Conservation (phyloP, 2,329 filamentous ascomycete species). For the Albophoma yamanashiensis region DNA sequence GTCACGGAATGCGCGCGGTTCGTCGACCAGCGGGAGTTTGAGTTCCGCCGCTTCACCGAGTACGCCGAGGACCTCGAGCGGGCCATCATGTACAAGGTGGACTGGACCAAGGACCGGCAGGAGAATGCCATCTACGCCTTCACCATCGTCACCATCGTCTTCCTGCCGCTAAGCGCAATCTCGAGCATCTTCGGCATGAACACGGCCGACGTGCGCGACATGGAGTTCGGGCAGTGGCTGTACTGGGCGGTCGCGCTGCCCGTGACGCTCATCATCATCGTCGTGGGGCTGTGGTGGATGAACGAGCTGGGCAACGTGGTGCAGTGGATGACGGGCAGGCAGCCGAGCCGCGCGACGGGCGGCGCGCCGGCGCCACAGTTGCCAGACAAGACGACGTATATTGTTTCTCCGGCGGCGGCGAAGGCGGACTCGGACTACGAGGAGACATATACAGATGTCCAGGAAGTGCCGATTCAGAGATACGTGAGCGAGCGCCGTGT, state of each 20-base stretch:
- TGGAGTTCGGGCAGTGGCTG: slow-evolving; percentile 34
- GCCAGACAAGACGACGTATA: neutral
- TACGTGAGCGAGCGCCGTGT: neutral
- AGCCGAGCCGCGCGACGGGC: neutral
- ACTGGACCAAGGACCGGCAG: slow-evolving; percentile 31
- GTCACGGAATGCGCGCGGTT: slow-evolving; percentile 25
- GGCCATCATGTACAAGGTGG: slow-evolving; percentile 22
- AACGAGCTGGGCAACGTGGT: slow-evolving; percentile 26
- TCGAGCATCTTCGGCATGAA: slow-evolving; percentile 44
- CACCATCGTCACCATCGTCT: slow-evolving; percentile 38
- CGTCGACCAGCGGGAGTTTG: slow-evolving; percentile 25
- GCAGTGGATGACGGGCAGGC: slow-evolving; percentile 15
- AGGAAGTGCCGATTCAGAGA: neutral
- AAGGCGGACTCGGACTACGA: neutral
- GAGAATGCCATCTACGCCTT: slow-evolving; percentile 38
- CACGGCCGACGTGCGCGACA: slow-evolving; percentile 36
- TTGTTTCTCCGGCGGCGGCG: neutral
- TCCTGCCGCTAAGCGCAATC: slow-evolving; percentile 34
- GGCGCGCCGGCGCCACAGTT: neutral
- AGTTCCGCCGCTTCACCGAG: slow-evolving; percentile 18
- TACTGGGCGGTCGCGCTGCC: slow-evolving; percentile 40
- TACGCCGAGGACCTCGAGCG: slow-evolving; percentile 19
- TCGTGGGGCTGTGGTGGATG: slow-evolving; percentile 29
- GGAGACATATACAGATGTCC: neutral
- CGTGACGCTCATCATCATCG: slow-evolving; percentile 29